A percentile compares a stretch with the other conserved stretches of the same genome.
Evolutionary conservation across 768 basidiomycete species (phyloP).

Genomic region (Hericium coralloides): DNA sequence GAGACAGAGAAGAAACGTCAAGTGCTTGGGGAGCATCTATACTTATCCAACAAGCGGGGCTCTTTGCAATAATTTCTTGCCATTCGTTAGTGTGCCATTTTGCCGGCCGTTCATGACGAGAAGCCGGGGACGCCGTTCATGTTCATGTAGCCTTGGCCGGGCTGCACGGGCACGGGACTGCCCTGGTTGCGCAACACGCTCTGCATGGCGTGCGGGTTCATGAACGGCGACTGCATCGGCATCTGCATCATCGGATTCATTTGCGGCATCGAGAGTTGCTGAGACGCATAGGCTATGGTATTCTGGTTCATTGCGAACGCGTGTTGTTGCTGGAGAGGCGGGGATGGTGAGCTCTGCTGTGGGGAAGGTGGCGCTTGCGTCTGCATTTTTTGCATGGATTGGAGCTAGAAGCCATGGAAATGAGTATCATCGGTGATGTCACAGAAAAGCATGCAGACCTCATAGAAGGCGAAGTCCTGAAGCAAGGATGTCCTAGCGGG

Average conservation of each 20-base stretch:
- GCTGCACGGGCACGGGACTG: slow-evolving; percentile 48
- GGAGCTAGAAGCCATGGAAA: slow-evolving; percentile 40
- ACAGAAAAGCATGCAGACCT: slow-evolving; percentile 38
- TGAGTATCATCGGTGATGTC: not conserved
- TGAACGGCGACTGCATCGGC: slow-evolving; percentile 43
- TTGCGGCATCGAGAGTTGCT: slow-evolving; percentile 38
- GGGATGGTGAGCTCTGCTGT: slow-evolving; percentile 21
- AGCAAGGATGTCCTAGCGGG: slow-evolving; percentile 88
- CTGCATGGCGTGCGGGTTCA: slow-evolving; percentile 70
- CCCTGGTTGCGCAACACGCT: slow-evolving; percentile 74
- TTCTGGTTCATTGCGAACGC: slow-evolving; percentile 43
- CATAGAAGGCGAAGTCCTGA: slow-evolving; percentile 90
- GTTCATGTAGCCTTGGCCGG: slow-evolving; percentile 27
- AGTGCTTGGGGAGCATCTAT: not conserved
- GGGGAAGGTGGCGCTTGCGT: slow-evolving; percentile 26
- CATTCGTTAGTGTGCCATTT: slow-evolving; percentile 3
- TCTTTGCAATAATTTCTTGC: slow-evolving; percentile 8
- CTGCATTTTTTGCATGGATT: slow-evolving; percentile 71
- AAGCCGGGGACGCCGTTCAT: slow-evolving; percentile 11
- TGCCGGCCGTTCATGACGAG: slow-evolving; percentile 5
- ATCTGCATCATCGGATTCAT: slow-evolving; percentile 59
- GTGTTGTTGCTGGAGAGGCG: slow-evolving; percentile 34
- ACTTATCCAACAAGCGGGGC: not conserved
- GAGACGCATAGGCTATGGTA: slow-evolving; percentile 41
- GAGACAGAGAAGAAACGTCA: not conserved